Conservation (phyloP, 2,329 filamentous ascomycete species). For the Ascochyta viciae-villosae region DNA sequence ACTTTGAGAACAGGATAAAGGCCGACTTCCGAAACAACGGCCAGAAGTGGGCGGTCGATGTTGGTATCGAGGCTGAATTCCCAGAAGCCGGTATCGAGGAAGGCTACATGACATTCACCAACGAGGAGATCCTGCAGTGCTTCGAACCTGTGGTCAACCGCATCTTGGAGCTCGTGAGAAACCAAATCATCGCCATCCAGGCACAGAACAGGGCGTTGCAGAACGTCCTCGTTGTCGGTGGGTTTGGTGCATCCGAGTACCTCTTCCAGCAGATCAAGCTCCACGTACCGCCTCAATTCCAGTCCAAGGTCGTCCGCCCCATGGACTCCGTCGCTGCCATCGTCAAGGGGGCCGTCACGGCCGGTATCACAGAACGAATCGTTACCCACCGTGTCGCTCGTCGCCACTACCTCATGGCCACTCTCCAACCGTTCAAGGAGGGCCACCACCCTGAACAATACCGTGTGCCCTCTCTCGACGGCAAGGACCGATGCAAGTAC, state of each 20-base stretch:
- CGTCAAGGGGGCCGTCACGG: constrained; percentile 96
- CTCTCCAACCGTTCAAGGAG: constrained; percentile 97
- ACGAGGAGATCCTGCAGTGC: constrained; percentile 98
- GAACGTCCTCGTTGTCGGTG: constrained; percentile 96
- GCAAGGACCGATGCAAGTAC: constrained; percentile 98
- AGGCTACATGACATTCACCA: constrained; percentile 99
- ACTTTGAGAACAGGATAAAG: constrained; percentile 99
- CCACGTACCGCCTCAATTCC: constrained; percentile 96
- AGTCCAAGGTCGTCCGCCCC: constrained; percentile 95
- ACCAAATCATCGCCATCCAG: constrained; percentile 99
- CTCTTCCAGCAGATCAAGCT: constrained; percentile 99
- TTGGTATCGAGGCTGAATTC: constrained; percentile 97
- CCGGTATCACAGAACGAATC: constrained; percentile 95
- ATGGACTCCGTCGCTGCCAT: constrained; percentile 99
- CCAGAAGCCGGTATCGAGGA: constrained; percentile 98
- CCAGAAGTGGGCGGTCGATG: constrained; percentile 98
- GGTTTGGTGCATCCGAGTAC: constrained; percentile 97
- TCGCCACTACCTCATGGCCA: constrained; percentile 99
- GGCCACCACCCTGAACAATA: constrained; percentile 98
- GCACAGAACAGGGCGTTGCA: constrained; percentile 93
- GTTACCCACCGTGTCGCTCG: constrained; percentile 96
- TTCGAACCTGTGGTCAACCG: constrained; percentile 98
- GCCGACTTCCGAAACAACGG: constrained; percentile 99
- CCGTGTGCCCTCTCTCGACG: constrained; percentile 93
- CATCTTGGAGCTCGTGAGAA: constrained; percentile 92